Conservation (phyloP, 2,329 filamentous ascomycete species). For the Colletotrichum camelliae region DNA sequence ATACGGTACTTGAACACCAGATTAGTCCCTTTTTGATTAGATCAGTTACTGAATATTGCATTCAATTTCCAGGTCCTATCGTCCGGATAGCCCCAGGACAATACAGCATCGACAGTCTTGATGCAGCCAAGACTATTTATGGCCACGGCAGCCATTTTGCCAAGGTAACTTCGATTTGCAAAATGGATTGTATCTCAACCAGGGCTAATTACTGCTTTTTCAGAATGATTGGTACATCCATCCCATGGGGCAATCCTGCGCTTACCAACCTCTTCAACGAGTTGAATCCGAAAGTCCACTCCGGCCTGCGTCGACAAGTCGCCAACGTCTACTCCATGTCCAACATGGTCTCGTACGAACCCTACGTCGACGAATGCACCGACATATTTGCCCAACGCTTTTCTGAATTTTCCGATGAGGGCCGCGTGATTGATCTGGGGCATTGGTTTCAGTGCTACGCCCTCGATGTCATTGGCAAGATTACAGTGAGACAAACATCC, state of each 20-base stretch:
- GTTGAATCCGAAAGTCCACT: constrained; percentile 37
- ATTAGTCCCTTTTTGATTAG: too few species aligned
- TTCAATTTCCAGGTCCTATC: constrained; percentile 32
- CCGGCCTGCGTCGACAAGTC: constrained; percentile 42
- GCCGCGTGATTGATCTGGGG: constrained; percentile 39
- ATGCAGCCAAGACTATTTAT: constrained; percentile 42
- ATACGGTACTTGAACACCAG: constrained; percentile 27
- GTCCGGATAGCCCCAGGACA: constrained; percentile 52
- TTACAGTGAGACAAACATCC: constrained; percentile 32
- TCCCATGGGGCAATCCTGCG: constrained; percentile 25
- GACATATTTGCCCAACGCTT: constrained; percentile 43
- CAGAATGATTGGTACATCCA: constrained; percentile 30
- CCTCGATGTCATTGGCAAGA: constrained; percentile 57
- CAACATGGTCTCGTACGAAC: constrained; percentile 52
- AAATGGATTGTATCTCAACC: rapidly evolving
- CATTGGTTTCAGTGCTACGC: constrained; percentile 53
- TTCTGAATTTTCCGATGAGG: constrained; percentile 34
- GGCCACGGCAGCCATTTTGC: constrained; percentile 30
- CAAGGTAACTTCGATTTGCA: constrained; percentile 23
- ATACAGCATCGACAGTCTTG: constrained; percentile 47
- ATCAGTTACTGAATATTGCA: neutral
- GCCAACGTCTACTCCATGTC: constrained; percentile 52
- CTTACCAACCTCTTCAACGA: constrained; percentile 33
- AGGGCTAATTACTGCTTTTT: constrained; percentile 15
- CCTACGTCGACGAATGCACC: constrained; percentile 52